phyloP scores from a whole-genome alignment of 2,329 filamentous ascomycete genomes.

The Ophiostoma triangulosporum region DNA sequence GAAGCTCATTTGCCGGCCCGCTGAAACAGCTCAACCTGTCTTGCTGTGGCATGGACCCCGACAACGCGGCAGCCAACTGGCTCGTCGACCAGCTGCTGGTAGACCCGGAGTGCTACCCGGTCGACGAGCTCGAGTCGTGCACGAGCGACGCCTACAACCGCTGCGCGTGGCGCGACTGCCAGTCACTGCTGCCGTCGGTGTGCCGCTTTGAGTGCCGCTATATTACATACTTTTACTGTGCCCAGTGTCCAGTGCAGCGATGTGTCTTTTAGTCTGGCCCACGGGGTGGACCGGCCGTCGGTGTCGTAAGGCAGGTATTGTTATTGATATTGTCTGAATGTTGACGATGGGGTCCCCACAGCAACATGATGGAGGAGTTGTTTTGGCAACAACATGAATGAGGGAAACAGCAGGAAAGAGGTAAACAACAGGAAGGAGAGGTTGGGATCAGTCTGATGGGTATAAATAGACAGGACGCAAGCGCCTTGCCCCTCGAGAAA shows the following conservation, averaged over 20 bases:
- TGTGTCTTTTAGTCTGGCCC: background rate
- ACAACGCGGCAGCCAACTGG: background rate
- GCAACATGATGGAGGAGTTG: too few species aligned
- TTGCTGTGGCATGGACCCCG: slow-evolving; percentile 10
- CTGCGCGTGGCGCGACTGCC: slow-evolving; percentile 13
- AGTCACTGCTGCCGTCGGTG: background rate
- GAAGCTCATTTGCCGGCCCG: background rate
- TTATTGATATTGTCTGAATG: too few species aligned
- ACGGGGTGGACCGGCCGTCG: background rate
- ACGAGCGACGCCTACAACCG: background rate
- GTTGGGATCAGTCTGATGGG: too few species aligned
- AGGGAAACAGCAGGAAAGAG: too few species aligned
- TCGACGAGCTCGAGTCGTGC: background rate
- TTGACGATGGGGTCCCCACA: too few species aligned
- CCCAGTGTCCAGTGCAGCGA: background rate
- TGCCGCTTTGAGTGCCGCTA: background rate
- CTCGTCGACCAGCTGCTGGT: slow-evolving; percentile 1
- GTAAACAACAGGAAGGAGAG: too few species aligned
- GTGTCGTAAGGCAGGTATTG: background rate
- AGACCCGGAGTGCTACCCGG: background rate
- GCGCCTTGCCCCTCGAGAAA: too few species aligned
- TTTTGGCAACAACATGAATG: too few species aligned
- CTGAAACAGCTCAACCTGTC: background rate
- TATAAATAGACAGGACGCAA: too few species aligned
- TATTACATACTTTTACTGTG: background rate